These are phyloP conservation scores for Thelonectria rubi DNA, from an alignment of 2,329 filamentous ascomycete species.

Conservation along the genomic window DNA sequence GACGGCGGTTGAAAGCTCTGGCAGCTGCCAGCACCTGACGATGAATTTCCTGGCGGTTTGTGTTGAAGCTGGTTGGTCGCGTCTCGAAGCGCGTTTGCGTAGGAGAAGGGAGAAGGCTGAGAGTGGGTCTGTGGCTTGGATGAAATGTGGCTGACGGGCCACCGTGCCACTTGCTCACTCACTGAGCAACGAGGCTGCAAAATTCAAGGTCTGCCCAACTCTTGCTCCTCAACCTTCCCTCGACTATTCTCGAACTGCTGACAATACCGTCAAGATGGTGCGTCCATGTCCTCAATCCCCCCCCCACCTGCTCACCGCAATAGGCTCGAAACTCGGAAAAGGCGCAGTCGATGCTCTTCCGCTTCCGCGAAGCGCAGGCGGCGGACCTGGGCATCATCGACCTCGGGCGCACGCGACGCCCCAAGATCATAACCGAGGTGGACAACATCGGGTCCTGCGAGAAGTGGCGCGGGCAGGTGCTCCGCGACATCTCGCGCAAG, in stretches of 20 bases:
- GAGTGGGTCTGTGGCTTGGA: constrained; percentile 25
- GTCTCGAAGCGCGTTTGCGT: constrained; percentile 6
- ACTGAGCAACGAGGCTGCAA: constrained; percentile 40
- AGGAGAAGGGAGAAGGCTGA: constrained; percentile 33
- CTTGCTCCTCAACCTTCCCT: constrained; percentile 20
- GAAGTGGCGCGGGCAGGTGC: constrained; percentile 97
- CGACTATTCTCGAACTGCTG: constrained; percentile 8
- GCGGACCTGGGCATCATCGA: constrained; percentile 97
- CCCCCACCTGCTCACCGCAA: constrained; percentile 22
- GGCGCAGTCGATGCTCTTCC: constrained; percentile 99
- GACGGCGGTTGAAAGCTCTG: neutral
- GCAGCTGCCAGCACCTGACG: neutral
- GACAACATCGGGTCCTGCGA: constrained; percentile 87
- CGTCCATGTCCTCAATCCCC: neutral
- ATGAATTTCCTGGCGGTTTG: neutral
- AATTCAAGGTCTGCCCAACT: constrained; percentile 35
- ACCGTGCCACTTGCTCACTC: neutral
- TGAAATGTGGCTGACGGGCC: neutral
- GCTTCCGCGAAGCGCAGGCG: constrained; percentile 97
- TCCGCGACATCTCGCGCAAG: constrained; percentile 97
- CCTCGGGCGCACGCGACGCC: constrained; percentile 86
- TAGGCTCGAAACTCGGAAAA: constrained; percentile 98
- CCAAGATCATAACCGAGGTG: constrained; percentile 89
- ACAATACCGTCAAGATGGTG: constrained; percentile 43
- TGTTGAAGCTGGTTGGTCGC: constrained; percentile 19